Conservation (phyloP, 176 grass and related monocot species). For the Eragrostis nindensis region DNA sequence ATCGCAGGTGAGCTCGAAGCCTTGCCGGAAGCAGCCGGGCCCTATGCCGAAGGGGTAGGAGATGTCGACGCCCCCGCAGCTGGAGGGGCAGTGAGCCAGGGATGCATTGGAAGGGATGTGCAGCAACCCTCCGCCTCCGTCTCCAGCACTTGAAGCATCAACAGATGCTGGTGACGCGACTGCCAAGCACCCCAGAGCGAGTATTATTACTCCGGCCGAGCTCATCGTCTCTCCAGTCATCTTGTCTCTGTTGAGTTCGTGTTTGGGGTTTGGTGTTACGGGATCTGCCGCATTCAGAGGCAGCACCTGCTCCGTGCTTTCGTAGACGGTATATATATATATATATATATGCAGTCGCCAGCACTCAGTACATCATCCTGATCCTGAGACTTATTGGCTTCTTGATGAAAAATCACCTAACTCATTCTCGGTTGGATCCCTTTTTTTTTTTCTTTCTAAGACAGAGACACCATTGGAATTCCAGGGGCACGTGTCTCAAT, state of each 20-base stretch:
- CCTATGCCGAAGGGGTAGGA: constrained; percentile 43
- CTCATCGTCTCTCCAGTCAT: not conserved
- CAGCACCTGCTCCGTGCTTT: no score
- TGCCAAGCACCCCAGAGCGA: constrained; percentile 2
- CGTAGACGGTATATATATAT: no score
- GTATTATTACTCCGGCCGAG: not conserved
- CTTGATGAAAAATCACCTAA: no score
- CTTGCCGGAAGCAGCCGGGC: constrained; percentile 32
- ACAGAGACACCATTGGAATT: no score
- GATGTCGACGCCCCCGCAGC: constrained; percentile 17
- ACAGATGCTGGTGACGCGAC: not conserved
- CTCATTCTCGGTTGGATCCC: no score
- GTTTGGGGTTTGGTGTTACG: not conserved
- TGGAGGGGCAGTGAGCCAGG: constrained; percentile 10
- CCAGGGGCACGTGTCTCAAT: no score
- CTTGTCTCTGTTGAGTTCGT: not conserved
- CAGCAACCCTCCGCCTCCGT: not conserved
- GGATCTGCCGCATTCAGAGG: not conserved
- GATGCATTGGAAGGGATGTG: not conserved
- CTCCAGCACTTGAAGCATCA: not conserved
- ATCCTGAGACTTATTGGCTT: no score
- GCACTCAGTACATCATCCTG: no score
- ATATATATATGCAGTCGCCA: no score
- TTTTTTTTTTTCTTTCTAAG: no score
- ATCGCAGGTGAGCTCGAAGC: constrained; percentile 43